These are phyloP conservation scores for Diaporthe amygdali DNA, from an alignment of 2,329 filamentous ascomycete species.

Conservation along the genomic window DNA sequence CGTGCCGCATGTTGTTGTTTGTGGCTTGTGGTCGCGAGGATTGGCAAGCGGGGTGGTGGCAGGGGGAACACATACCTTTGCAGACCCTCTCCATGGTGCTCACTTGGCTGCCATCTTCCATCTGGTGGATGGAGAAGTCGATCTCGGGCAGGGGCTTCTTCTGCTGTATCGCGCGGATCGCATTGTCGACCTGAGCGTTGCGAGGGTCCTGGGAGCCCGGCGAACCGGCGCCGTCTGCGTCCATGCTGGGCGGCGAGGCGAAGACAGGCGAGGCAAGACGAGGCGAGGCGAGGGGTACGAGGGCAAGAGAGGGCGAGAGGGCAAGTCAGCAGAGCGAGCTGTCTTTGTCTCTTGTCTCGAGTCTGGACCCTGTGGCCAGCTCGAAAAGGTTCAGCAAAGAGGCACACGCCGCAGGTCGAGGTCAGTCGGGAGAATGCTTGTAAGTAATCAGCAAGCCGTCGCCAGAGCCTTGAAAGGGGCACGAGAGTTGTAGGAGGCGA, in stretches of 20 bases:
- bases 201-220: constrained; percentile 49
- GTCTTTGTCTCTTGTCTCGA: not conserved
- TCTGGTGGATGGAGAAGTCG: constrained; percentile 96
- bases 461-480: constrained; percentile 22
- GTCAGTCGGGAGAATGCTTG: not conserved
- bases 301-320: constrained; percentile 18
- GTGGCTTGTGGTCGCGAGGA: constrained; percentile 22
- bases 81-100: constrained; percentile 95
- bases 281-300: not conserved
- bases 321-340: not conserved
- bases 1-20: not conserved
- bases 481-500: constrained; percentile 17
- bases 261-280: constrained; percentile 3
- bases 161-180: constrained; percentile 87
- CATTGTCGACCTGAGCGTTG: constrained; percentile 79
- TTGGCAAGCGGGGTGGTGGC: constrained; percentile 24
- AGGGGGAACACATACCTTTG: constrained; percentile 74
- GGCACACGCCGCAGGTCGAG: not conserved
- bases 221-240: constrained; percentile 48
- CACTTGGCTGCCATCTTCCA: constrained; percentile 96
- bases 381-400: not conserved
- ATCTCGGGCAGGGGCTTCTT: constrained; percentile 98
- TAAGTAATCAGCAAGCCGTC: not conserved
- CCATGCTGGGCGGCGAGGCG: constrained; percentile 47
- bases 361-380: not conserved